A percentile compares a stretch with the other conserved stretches of the same genome.
Conservation (phyloP, 192 early-diverging fungal genomes). For the Coemansia sp. region DNA sequence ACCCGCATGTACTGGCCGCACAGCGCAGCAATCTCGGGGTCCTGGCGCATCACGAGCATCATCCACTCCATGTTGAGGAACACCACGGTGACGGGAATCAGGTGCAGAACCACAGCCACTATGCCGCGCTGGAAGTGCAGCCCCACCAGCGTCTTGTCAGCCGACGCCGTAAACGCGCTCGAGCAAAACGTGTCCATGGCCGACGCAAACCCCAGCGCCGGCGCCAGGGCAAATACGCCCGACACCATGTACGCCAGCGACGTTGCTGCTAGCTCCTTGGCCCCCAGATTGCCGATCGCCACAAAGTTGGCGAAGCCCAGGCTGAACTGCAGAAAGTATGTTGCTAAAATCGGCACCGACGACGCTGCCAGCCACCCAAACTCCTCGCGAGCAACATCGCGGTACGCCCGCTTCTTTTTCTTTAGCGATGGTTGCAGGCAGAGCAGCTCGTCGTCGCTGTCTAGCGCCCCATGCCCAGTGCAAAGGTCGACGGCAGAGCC, state of each 20-base stretch:
- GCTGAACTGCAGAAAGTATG: constrained; percentile 57
- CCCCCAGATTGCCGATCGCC: constrained; percentile 64
- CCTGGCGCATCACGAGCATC: constrained; percentile 74
- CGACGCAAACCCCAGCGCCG: constrained; percentile 68
- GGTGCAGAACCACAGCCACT: constrained; percentile 68
- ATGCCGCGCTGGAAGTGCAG: constrained; percentile 79
- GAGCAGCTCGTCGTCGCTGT: neutral
- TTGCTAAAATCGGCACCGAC: constrained; percentile 29
- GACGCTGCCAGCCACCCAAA: constrained; percentile 28
- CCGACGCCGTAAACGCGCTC: constrained; percentile 68
- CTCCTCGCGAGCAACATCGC: constrained; percentile 24
- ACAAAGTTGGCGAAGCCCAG: constrained; percentile 66
- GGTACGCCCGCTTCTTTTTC: constrained; percentile 26
- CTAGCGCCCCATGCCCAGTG: neutral
- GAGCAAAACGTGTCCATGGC: constrained; percentile 81
- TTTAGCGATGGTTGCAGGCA: constrained; percentile 20
- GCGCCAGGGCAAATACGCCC: constrained; percentile 63
- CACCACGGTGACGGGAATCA: constrained; percentile 68
- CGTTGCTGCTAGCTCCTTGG: constrained; percentile 68
- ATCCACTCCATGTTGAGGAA: constrained; percentile 73
- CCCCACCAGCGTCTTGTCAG: constrained; percentile 66
- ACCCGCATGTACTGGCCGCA: constrained; percentile 69
- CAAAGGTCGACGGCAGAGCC: neutral
- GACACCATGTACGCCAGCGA: constrained; percentile 68
- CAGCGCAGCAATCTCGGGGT: constrained; percentile 65